These are phyloP conservation scores for Lactuca saligna DNA, from an alignment of 129 eudicot genomes.

Conservation along the genomic window DNA sequence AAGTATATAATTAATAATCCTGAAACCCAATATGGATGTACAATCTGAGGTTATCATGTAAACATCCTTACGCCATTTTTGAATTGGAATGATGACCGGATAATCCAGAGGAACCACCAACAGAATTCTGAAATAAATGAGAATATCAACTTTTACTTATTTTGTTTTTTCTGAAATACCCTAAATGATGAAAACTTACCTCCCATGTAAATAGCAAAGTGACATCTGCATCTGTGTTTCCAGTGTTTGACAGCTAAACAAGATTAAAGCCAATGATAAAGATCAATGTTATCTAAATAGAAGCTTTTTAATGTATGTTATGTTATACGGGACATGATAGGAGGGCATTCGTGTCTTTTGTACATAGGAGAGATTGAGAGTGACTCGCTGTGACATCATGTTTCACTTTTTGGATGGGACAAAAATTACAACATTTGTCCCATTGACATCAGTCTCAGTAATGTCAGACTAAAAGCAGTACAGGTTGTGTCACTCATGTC, in stretches of 20 bases:
- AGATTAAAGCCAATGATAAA: conserved; percentile 25
- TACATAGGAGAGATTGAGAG: too few species aligned
- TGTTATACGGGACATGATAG: too few species aligned
- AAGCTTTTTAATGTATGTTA: too few species aligned
- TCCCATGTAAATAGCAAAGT: conserved; percentile 96
- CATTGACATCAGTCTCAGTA: too few species aligned
- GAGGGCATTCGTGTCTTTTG: too few species aligned
- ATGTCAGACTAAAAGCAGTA: too few species aligned
- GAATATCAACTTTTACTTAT: not conserved
- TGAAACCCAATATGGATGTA: conserved; percentile 2
- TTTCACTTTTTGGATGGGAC: too few species aligned
- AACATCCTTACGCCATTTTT: conserved; percentile 53
- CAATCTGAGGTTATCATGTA: conserved; percentile 3
- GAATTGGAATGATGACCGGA: conserved; percentile 83
- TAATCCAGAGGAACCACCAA: conserved; percentile 81
- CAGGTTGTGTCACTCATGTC: too few species aligned
- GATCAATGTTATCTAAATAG: conserved; percentile 2
- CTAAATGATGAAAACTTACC: conserved; percentile 29
- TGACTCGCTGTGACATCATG: too few species aligned
- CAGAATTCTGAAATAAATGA: conserved; percentile 70
- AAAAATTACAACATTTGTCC: too few species aligned
- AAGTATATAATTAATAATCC: not conserved
- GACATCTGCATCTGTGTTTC: conserved; percentile 73
- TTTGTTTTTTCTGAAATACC: not conserved
- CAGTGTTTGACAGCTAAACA: conserved; percentile 71